Evolutionary conservation across 495 filamentous ascomycete species (phyloP), one percentile per base, ranked within the genome.

Genomic region (Lepidopterella palustris): DNA sequence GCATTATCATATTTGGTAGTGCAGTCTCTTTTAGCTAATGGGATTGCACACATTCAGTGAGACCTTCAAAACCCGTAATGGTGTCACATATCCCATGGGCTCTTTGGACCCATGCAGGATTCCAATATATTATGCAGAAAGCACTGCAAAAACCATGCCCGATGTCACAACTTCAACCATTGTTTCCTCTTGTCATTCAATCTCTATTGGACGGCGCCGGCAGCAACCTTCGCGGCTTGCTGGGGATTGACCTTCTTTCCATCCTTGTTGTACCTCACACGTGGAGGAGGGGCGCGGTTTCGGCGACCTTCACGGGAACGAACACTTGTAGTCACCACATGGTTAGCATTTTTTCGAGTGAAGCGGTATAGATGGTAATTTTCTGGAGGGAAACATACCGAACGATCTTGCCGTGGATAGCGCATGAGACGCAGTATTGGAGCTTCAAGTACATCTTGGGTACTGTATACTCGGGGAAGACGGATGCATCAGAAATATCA

Each of bases 361-460:
- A 32, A 10, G 5, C 45, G 1, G 57, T 24, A 20, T 55, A 20
- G 21, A 52, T 1, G 20, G 20, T 31, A 0, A 26, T 61, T 20
- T 10, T 11, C 23, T 28, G 18, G 39, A 28, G 1, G 27, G 8
- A 23, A 31, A 82, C 90, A 76, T 88, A 98, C 93, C 93, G 92
- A 76, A 99, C 95, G 77, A 97, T 97, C 88, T 99, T 99, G 82
- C 95, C 93, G 82, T 97, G 93, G 72, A 99, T 97, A 68, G 93
- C 93, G 80, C 93, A 97, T 75, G 95, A 97, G 73, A 98, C 93
- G 77, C 93, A 99, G 89, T 99, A 99, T 83, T 99, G 93, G 76
- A 99, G 87, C 86, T 99, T 99, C 77, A 99, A 82, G 87, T 99
- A 99, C 93, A 99, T 99, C 86, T 99, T 99, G 77, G 93, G 93